These are phyloP conservation scores for Symmetrospora coprosmae DNA, from an alignment of 768 basidiomycete species.

Conservation along the genomic window DNA sequence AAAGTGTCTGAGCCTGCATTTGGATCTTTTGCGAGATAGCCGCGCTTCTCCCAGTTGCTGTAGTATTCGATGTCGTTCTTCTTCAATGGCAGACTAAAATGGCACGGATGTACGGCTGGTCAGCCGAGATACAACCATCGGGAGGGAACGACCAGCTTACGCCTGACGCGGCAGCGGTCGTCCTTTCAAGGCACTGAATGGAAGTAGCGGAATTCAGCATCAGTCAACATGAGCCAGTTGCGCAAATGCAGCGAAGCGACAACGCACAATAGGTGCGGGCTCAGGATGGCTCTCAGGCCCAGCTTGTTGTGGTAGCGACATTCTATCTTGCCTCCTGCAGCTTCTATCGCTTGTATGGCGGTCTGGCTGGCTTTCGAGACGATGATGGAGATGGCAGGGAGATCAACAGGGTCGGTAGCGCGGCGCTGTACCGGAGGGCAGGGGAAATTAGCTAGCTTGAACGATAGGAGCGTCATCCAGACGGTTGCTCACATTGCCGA, in stretches of 20 bases:
- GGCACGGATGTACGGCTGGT: slow-evolving; percentile 15
- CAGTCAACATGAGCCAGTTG: not conserved
- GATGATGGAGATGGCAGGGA: slow-evolving; percentile 55
- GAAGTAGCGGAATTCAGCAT: too few species aligned
- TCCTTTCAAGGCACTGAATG: not conserved
- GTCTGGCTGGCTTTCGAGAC: slow-evolving; percentile 73
- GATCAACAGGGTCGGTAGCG: slow-evolving; percentile 43
- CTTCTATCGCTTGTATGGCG: slow-evolving; percentile 72
- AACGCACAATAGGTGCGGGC: slow-evolving; percentile 36
- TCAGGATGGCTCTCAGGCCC: slow-evolving; percentile 49
- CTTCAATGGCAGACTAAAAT: slow-evolving; percentile 25
- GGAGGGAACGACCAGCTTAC: not conserved
- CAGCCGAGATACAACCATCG: slow-evolving; percentile 18
- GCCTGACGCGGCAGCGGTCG: slow-evolving; percentile 2
- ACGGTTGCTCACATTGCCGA: slow-evolving; percentile 54
- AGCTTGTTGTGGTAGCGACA: slow-evolving; percentile 85
- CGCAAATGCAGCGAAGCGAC: not conserved
- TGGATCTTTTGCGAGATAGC: slow-evolving; percentile 27
- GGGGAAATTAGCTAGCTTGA: too few species aligned
- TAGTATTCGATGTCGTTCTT: slow-evolving; percentile 35
- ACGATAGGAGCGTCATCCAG: too few species aligned
- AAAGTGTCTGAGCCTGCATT: too few species aligned
- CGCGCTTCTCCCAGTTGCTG: slow-evolving; percentile 28
- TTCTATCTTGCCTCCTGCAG: slow-evolving; percentile 62
- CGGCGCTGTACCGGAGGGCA: slow-evolving; percentile 47